phyloP scores from a whole-genome alignment of 768 basidiomycete species.

The Lactarius trivialis region DNA sequence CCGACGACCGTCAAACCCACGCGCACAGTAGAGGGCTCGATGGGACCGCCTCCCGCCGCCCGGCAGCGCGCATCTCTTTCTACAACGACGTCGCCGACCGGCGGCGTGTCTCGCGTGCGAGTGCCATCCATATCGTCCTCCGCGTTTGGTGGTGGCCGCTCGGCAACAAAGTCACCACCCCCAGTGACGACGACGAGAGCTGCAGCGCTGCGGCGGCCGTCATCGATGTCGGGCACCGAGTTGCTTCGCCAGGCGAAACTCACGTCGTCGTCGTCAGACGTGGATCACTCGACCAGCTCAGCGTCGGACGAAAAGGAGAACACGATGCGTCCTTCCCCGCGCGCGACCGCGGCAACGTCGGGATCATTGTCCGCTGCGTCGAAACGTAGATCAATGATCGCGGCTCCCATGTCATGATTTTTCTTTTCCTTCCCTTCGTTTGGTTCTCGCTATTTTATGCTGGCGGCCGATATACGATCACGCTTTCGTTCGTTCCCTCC shows the following conservation, averaged over 20 bases:
- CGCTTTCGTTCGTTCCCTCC: neutral
- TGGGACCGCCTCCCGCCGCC: constrained; percentile 11
- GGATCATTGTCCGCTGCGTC: constrained; percentile 10
- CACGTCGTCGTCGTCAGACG: constrained; percentile 3
- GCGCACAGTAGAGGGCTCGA: constrained; percentile 12
- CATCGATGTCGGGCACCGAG: constrained; percentile 20
- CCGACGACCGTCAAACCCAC: constrained; percentile 14
- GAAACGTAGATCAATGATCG: constrained; percentile 18
- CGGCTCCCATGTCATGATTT: constrained; percentile 9
- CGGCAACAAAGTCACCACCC: constrained; percentile 13
- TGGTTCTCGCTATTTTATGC: neutral
- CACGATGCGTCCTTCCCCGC: constrained; percentile 6
- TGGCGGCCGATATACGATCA: neutral
- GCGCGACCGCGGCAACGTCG: neutral
- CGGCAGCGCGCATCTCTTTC: constrained; percentile 17
- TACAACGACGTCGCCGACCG: constrained; percentile 10
- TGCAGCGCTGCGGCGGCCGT: constrained; percentile 8
- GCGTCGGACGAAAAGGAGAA: constrained; percentile 18
- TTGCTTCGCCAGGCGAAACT: constrained; percentile 15
- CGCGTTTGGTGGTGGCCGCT: constrained; percentile 9
- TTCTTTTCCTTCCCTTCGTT: neutral
- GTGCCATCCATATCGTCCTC: constrained; percentile 15
- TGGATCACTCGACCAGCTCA: constrained; percentile 7
- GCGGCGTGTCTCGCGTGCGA: neutral
- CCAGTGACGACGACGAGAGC: neutral